Evolutionary conservation across 257 asterid genomes (phyloP), one percentile per base, ranked within the genome.

Genomic region (Catharanthus roseus): DNA sequence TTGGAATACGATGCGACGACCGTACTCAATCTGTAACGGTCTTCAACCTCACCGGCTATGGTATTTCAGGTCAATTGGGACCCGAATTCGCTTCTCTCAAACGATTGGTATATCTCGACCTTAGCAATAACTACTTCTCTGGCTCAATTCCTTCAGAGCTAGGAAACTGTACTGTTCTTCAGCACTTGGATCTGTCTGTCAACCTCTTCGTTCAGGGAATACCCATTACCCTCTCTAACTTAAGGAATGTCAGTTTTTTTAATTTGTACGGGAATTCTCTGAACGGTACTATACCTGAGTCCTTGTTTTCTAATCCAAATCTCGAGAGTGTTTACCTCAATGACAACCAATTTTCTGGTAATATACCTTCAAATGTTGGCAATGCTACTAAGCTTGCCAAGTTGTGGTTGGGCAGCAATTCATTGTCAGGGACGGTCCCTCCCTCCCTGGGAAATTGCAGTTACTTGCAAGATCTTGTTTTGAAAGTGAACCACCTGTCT

Each of bases 11-110:
- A n/a, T 93, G 98, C 70, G 82, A 77, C 77, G 71, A 2, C 68
- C 56, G 39, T 50, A 47, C 66, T 65, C 45, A 69, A 19, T 24
- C 61, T 57, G 86, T 93, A 57, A 70, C 62, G 54, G 78, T 61
- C 38, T 67, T 93, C 74, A 80, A 84, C 77, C 81, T 93, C 51
- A 78, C 88, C 19, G 61, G 73, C 65, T 69, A 72, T 62, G 92
- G 75, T n/a, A 82, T 93, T 72, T 82, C 96, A 6, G 98, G 98
- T 54, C 82, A 74, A 28, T 47, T 93, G 19, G 93, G 93, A 21
- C 86, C 92, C 6, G 92, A 89, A 79, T 82, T 93, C 33, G 75
- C 82, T 12, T 54, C 75, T 70, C 81, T 93, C 33, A 73, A 61
- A 72, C 88, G 78, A 74, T 80, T 90, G 80, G 74, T 24, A 47